Evolutionary conservation across 2,329 filamentous ascomycete species (phyloP), one percentile per base, ranked within the genome.

Genomic region (Neofusicoccum umdonicola): DNA sequence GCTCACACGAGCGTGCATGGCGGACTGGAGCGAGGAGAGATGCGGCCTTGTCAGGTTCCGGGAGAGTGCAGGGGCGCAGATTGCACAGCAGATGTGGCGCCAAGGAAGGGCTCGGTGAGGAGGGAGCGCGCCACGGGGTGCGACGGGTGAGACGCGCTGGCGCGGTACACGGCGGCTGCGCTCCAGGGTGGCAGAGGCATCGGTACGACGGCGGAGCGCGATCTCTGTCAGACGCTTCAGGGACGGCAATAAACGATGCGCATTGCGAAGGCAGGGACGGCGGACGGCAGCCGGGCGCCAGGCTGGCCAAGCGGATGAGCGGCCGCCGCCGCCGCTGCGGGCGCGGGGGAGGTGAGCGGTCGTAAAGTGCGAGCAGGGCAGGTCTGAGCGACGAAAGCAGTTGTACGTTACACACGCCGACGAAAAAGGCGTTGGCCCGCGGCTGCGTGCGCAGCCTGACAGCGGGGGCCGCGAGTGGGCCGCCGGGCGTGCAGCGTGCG

Each of bases 341-440:
- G 42, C 54, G 11, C 12, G 56, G 56, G 11, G 9, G 48, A 63
- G 61, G 41, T 56, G 61, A 63, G 61, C 50, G 44, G 31, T 63
- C 61, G 61, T 41, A 63, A 63, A 60, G 39, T 17, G 34, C 42
- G 19, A 44, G 17, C 45, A 31, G 9, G 39, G 12, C 15, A 41
- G 60, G 17, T 39, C 35, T 56, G 39, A 35, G 22, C 34, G 58
- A 19, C 9, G 51, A 39, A 39, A n/a, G 8, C 44, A 41, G 37
- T 11, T 8, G 6, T 9, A 4, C 4, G 48, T 52, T 52, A 39
- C 61, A 54, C 39, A 31, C 17, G 47, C n/a, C n/a, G 39, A 8
- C 47, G 22, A 39, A 52, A 63, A 56, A 12, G 37, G 45, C 45
- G 34, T 17, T 51, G 60, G 39, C 35, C 48, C 45, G 47, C 47